These are phyloP conservation scores for Amphicarpaea edgeworthii DNA, from an alignment of 306 rosid species.

Conservation along the genomic window DNA sequence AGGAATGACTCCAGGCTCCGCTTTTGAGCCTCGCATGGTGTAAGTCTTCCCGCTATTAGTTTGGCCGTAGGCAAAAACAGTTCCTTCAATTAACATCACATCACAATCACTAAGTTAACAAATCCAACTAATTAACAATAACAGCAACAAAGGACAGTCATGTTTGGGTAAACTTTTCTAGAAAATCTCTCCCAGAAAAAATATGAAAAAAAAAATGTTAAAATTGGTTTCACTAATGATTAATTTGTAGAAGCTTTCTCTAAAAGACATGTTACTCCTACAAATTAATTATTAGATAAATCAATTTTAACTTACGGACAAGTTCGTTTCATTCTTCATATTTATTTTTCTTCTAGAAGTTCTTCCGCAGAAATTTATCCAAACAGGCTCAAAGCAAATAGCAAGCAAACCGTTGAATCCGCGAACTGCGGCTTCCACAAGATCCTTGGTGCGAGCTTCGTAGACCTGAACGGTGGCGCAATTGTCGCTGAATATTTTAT, in stretches of 20 bases:
- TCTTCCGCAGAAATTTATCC: too few relatives aligned
- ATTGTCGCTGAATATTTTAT: slow-evolving; percentile 68
- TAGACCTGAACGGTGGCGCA: slow-evolving; percentile 69
- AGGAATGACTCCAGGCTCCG: slow-evolving; percentile 92
- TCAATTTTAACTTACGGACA: too few relatives aligned
- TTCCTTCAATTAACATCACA: slow-evolving; percentile 60
- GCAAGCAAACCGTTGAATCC: slow-evolving; percentile 77
- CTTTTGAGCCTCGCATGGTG: slow-evolving; percentile 83
- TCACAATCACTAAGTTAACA: slow-evolving; percentile 27
- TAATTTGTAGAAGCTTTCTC: too few relatives aligned
- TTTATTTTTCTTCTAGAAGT: too few relatives aligned
- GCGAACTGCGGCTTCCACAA: slow-evolving; percentile 82
- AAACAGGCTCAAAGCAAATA: background rate
- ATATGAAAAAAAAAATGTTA: too few relatives aligned
- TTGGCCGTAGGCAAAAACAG: slow-evolving; percentile 97
- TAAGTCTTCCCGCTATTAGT: slow-evolving; percentile 96
- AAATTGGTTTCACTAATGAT: too few relatives aligned
- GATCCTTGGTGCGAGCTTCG: slow-evolving; percentile 74
- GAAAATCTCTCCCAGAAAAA: too few relatives aligned
- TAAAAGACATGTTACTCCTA: too few relatives aligned
- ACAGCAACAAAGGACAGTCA: background rate
- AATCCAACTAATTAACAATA: background rate
- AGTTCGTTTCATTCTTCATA: too few relatives aligned
- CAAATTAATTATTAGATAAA: too few relatives aligned
- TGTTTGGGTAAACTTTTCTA: too few relatives aligned